phyloP scores from a whole-genome alignment of 352 stramenopile genomes.

The Hyaloperonospora brassicae region DNA sequence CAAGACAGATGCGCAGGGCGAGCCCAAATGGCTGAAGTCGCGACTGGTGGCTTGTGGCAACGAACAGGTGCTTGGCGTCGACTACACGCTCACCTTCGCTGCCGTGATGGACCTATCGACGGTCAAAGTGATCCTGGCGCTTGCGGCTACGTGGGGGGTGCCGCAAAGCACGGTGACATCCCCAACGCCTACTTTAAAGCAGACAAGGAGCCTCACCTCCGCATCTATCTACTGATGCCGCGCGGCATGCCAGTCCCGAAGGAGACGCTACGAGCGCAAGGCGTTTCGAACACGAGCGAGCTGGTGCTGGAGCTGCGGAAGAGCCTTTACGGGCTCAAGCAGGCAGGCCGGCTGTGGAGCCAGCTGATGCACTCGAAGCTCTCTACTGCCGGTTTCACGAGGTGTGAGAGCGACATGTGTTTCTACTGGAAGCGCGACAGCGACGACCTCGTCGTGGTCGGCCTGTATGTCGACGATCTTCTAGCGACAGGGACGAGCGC shows the following conservation, averaged over 20 bases:
- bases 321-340: slow-evolving; percentile 17
- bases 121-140: no score
- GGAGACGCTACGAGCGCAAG: neutral
- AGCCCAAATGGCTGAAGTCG: no score
- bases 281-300: slow-evolving; percentile 1
- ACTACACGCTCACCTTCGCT: no score
- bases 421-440: slow-evolving; percentile 15
- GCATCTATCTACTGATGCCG: slow-evolving; percentile 11
- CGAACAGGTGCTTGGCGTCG: no score
- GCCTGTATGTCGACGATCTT: slow-evolving; percentile 26
- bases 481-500: slow-evolving; percentile 11
- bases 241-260: slow-evolving; percentile 16
- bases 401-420: slow-evolving; percentile 19
- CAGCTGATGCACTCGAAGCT: slow-evolving; percentile 16
- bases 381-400: slow-evolving; percentile 7
- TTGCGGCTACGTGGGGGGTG: no score
- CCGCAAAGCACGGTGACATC: neutral
- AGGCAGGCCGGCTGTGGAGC: slow-evolving; percentile 25
- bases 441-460: slow-evolving; percentile 7
- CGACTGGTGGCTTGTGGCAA: no score
- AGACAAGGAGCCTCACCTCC: neutral
- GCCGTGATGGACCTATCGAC: no score
- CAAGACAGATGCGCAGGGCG: no score
- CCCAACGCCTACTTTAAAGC: neutral
- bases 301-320: neutral